phyloP scores from a whole-genome alignment of 2,329 filamentous ascomycete species.

The Hysterium pulicare region DNA sequence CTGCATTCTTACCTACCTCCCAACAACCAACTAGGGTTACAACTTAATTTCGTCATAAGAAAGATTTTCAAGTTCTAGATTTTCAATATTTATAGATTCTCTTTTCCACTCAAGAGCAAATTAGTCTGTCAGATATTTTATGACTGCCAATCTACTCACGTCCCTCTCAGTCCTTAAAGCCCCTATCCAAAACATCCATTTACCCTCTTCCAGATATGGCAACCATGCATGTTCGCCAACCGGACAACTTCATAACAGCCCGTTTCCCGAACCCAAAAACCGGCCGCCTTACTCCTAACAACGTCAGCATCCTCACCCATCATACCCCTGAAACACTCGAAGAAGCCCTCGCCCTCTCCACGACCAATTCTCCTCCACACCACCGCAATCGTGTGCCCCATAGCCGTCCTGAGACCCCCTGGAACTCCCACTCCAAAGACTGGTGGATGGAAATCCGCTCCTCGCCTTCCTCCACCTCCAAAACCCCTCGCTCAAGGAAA shows the following conservation, averaged over 20 bases:
- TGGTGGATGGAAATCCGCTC: conserved; percentile 14
- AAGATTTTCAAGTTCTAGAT: neutral
- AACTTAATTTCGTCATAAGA: conserved; percentile 1
- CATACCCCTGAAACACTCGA: conserved; percentile 11
- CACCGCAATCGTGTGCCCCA: conserved; percentile 5
- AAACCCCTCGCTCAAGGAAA: conserved; percentile 22
- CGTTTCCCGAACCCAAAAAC: conserved; percentile 13
- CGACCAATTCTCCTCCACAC: conserved; percentile 6
- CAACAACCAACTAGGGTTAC: neutral
- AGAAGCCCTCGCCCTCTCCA: conserved; percentile 11
- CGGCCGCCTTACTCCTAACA: conserved; percentile 10
- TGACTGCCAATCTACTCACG: neutral
- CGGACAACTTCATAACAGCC: conserved; percentile 11
- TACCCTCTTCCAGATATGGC: conserved; percentile 11
- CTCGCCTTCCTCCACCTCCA: conserved; percentile 8
- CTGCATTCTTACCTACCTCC: conserved; percentile 19
- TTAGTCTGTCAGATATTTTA: too few species aligned
- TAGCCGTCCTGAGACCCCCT: conserved; percentile 13
- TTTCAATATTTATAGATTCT: neutral
- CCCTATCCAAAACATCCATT: conserved; percentile 2
- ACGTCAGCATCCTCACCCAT: conserved; percentile 11
- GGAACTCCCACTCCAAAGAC: conserved; percentile 14
- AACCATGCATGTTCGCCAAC: conserved; percentile 17
- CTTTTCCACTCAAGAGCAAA: neutral
- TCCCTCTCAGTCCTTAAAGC: neutral